Percentiles rank a stretch among this genome's conserved stretches.
Conservation (phyloP, 805 yeast species). For the Candida pseudofarinosa region DNA sequence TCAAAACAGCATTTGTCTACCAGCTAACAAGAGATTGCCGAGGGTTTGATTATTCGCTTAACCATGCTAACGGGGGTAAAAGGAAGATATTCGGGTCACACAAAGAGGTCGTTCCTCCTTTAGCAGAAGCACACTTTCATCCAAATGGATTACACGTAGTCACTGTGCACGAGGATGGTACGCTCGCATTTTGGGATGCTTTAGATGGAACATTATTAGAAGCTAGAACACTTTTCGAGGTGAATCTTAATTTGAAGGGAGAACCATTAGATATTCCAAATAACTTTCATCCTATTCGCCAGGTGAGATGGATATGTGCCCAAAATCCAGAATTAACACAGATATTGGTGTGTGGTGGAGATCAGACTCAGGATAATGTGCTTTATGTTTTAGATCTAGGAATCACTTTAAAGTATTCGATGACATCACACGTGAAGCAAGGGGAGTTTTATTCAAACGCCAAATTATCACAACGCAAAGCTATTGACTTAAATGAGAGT, state of each 20-base stretch:
- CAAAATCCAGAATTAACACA: slow-evolving; percentile 78
- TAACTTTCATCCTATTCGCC: slow-evolving; percentile 37
- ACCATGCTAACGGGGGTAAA: slow-evolving; percentile 35
- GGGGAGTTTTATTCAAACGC: slow-evolving; percentile 56
- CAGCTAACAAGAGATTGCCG: slow-evolving; percentile 64
- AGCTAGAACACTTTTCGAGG: slow-evolving; percentile 69
- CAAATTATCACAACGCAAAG: slow-evolving; percentile 45
- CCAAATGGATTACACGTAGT: slow-evolving; percentile 88
- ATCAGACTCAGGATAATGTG: slow-evolving; percentile 29
- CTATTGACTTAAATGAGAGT: slow-evolving; percentile 18
- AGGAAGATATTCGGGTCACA: slow-evolving; percentile 36
- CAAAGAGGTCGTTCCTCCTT: slow-evolving; percentile 28
- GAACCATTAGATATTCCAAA: slow-evolving; percentile 15
- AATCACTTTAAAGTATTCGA: slow-evolving; percentile 67
- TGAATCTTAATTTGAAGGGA: slow-evolving; percentile 56
- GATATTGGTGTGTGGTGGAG: slow-evolving; percentile 67
- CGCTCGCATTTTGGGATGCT: slow-evolving; percentile 91
- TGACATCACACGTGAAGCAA: slow-evolving; percentile 83
- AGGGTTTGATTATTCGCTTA: slow-evolving; percentile 42
- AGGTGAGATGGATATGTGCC: slow-evolving; percentile 73
- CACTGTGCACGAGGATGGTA: slow-evolving; percentile 77
- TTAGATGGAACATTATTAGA: slow-evolving; percentile 67
- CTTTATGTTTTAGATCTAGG: slow-evolving; percentile 68
- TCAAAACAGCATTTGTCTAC: slow-evolving; percentile 57
- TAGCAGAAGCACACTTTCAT: slow-evolving; percentile 67